Conservation (phyloP, 2,329 filamentous ascomycete species). For the Trichoderma sp. region DNA sequence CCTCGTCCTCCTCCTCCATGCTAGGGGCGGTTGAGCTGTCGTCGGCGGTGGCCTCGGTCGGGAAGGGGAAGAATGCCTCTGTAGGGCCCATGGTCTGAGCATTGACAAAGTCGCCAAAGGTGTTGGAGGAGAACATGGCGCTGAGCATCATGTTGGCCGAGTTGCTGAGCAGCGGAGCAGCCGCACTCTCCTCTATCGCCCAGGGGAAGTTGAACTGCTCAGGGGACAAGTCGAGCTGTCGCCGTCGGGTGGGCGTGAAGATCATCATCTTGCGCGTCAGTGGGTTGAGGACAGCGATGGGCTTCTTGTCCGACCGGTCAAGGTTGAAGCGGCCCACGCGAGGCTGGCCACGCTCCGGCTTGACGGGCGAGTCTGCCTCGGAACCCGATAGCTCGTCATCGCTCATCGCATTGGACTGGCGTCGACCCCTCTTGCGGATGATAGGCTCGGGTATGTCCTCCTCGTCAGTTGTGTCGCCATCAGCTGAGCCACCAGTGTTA, state of each 20-base stretch:
- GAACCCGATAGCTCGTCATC: conserved; percentile 51
- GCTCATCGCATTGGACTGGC: conserved; percentile 42
- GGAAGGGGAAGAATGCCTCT: conserved; percentile 74
- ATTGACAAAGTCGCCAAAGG: conserved; percentile 60
- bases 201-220: conserved; percentile 58
- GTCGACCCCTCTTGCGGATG: conserved; percentile 52
- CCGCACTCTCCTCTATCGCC: conserved; percentile 46
- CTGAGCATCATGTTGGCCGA: conserved; percentile 78
- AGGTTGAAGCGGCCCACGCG: conserved; percentile 59
- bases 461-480: conserved; percentile 65
- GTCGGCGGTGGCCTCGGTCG: conserved; percentile 60
- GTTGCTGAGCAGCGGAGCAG: conserved; percentile 64
- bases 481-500: conserved; percentile 51
- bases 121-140: conserved; percentile 63
- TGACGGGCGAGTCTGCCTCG: conserved; percentile 52
- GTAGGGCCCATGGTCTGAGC: conserved; percentile 71
- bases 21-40: conserved; percentile 48
- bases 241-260: conserved; percentile 57
- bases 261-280: conserved; percentile 64
- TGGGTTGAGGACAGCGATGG: conserved; percentile 61
- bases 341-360: conserved; percentile 54
- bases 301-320: conserved; percentile 57
- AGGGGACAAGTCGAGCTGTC: conserved; percentile 56
- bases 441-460: conserved; percentile 58
- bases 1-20: conserved; percentile 56